Conservation (phyloP, 2,329 filamentous ascomycete species). For the Sclerotinia glacialis region DNA sequence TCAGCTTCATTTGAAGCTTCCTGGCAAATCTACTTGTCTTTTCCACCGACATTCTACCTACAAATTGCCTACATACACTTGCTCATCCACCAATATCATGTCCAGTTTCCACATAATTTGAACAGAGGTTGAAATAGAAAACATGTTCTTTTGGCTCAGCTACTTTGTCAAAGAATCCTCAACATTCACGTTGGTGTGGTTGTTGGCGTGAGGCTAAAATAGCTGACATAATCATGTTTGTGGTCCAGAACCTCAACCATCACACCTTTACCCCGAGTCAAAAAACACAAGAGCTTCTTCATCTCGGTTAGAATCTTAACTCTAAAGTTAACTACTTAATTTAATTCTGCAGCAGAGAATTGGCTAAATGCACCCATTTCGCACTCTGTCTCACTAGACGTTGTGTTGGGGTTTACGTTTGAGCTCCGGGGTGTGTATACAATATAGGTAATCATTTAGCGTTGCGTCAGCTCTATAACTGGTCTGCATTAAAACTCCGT, state of each 20-base stretch:
- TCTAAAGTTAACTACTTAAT: not conserved
- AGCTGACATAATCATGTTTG: slow-evolving; percentile 1
- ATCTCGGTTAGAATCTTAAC: not conserved
- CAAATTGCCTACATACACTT: not conserved
- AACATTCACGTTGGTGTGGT: not conserved
- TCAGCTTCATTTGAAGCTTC: not conserved
- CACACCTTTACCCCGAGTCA: slow-evolving; percentile 11
- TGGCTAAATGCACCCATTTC: slow-evolving; percentile 7
- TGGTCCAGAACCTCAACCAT: not conserved
- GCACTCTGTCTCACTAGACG: not conserved
- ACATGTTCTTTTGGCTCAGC: not conserved
- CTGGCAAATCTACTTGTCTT: not conserved
- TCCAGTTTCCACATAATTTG: not conserved
- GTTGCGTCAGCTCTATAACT: not conserved
- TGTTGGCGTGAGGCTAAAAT: not conserved
- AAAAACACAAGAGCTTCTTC: not conserved
- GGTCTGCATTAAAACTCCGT: slow-evolving; percentile 1
- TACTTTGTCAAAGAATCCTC: not conserved
- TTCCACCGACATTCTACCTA: too few species aligned
- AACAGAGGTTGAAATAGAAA: not conserved
- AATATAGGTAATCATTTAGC: not conserved
- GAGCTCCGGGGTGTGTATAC: not conserved
- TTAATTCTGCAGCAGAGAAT: not conserved
- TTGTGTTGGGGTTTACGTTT: not conserved
- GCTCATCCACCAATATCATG: not conserved